Evolutionary conservation across 1,284 basidiomycete species (phyloP).

Genomic region (Porodaedalea pini): DNA sequence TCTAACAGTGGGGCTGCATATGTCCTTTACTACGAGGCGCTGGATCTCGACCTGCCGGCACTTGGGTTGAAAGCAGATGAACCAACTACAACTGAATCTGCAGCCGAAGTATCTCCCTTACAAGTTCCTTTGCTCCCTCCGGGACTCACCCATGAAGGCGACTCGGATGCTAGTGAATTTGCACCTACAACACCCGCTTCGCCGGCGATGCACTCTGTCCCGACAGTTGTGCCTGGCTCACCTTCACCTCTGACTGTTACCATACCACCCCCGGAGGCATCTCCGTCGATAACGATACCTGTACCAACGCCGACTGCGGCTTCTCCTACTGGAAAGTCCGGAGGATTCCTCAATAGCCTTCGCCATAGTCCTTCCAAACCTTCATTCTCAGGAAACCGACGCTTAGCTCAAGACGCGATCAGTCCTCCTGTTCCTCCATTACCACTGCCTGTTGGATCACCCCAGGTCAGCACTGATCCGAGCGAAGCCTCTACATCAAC

Average conservation of each 20-base stretch:
- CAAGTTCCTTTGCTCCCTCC: constrained; percentile 43
- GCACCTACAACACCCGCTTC: constrained; percentile 34
- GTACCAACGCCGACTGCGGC: constrained; percentile 4
- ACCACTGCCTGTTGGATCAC: constrained; percentile 18
- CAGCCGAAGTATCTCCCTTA: constrained; percentile 17
- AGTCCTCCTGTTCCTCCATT: constrained; percentile 25
- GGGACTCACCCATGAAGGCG: constrained; percentile 43
- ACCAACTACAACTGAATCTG: constrained; percentile 2
- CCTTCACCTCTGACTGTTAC: constrained; percentile 25
- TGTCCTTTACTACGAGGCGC: constrained; percentile 96
- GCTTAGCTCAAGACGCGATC: constrained; percentile 22
- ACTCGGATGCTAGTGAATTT: constrained; percentile 23
- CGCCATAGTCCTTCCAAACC: constrained; percentile 30
- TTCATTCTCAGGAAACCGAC: constrained; percentile 20
- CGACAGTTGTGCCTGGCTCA: constrained; percentile 24
- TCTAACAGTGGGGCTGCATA: constrained; percentile 88
- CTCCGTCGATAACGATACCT: constrained; percentile 3
- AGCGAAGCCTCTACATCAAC: constrained; percentile 17
- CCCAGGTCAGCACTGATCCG: constrained; percentile 17
- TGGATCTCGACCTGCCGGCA: constrained; percentile 70
- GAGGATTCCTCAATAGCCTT: constrained; percentile 28
- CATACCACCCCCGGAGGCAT: constrained; percentile 21
- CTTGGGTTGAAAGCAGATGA: constrained; percentile 53
- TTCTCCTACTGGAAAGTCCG: constrained; percentile 18
- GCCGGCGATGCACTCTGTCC: constrained; percentile 25